These are phyloP conservation scores for Ceriops decandra DNA, from an alignment of 345 rosid species.

Conservation along the genomic window DNA sequence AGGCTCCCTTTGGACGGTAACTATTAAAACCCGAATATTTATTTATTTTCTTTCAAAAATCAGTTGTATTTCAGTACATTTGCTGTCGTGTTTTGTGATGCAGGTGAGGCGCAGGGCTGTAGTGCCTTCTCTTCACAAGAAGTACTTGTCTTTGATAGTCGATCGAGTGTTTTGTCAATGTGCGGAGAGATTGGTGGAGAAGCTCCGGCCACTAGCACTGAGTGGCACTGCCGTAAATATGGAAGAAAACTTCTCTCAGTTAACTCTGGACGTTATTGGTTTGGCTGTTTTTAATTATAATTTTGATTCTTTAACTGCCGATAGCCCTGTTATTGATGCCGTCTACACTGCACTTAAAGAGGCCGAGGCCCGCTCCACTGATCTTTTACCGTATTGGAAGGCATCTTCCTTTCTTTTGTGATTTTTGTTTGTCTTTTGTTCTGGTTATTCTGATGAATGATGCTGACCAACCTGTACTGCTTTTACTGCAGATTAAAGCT, in stretches of 20 bases:
- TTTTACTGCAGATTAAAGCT: constrained; percentile 42
- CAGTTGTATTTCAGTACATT: neutral
- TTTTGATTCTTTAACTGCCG: constrained; percentile 69
- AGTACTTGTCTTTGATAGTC: constrained; percentile 81
- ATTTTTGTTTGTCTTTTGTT: constrained; percentile 1
- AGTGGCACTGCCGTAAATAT: constrained; percentile 83
- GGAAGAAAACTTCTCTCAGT: constrained; percentile 86
- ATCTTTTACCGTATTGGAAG: constrained; percentile 94
- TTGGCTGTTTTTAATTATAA: constrained; percentile 78
- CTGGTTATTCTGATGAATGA: constrained; percentile 2
- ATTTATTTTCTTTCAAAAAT: too few relatives aligned
- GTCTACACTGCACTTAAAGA: constrained; percentile 90
- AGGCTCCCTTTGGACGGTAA: constrained; percentile 89
- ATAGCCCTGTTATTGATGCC: constrained; percentile 89
- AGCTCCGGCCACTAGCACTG: constrained; percentile 57
- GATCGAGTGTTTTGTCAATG: constrained; percentile 85
- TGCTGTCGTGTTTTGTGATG: constrained; percentile 16
- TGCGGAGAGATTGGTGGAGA: constrained; percentile 89
- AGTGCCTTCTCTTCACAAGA: constrained; percentile 92
- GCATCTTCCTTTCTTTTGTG: constrained; percentile 32
- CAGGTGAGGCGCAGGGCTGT: constrained; percentile 90
- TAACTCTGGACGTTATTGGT: constrained; percentile 92
- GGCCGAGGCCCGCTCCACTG: constrained; percentile 92
- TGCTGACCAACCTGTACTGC: constrained; percentile 2
- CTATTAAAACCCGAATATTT: neutral